phyloP scores from a whole-genome alignment of 2,329 filamentous ascomycete species.

The Bertia moriformis region DNA sequence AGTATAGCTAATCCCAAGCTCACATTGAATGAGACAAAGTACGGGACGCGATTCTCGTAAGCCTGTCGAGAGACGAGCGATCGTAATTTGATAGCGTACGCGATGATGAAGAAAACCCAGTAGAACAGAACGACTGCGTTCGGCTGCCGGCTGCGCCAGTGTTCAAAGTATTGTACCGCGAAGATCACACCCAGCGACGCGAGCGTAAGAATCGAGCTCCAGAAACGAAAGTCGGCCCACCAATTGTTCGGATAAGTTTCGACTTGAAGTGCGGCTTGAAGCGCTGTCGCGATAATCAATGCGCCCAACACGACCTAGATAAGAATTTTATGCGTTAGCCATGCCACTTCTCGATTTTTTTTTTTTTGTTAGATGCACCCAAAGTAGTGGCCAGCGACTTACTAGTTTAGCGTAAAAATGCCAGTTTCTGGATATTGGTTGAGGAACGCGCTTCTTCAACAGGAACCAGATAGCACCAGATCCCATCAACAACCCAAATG shows the following conservation, averaged over 20 bases:
- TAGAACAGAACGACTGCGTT: slow-evolving; percentile 61
- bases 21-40: slow-evolving; percentile 48
- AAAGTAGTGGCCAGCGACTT: slow-evolving; percentile 11
- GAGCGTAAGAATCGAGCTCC: slow-evolving; percentile 49
- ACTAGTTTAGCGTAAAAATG: slow-evolving; percentile 53
- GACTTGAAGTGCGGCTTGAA: slow-evolving; percentile 50
- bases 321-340: background rate
- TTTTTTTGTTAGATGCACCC: background rate
- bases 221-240: slow-evolving; percentile 55
- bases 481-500: slow-evolving; percentile 42
- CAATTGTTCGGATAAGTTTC: slow-evolving; percentile 41
- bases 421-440: slow-evolving; percentile 51
- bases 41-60: slow-evolving; percentile 37
- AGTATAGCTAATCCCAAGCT: slow-evolving; percentile 41
- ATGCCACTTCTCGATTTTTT: too few species aligned
- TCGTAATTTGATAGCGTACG: slow-evolving; percentile 51
- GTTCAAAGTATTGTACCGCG: slow-evolving; percentile 54
- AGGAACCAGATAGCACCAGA: slow-evolving; percentile 43
- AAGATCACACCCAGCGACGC: slow-evolving; percentile 48
- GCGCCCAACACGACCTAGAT: background rate
- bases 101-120: slow-evolving; percentile 56
- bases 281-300: slow-evolving; percentile 10
- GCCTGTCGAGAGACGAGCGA: slow-evolving; percentile 49
- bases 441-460: slow-evolving; percentile 33
- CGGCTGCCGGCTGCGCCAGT: slow-evolving; percentile 52